phyloP scores from a whole-genome alignment of 768 basidiomycete genomes.

The Coprinopsis sp. region DNA sequence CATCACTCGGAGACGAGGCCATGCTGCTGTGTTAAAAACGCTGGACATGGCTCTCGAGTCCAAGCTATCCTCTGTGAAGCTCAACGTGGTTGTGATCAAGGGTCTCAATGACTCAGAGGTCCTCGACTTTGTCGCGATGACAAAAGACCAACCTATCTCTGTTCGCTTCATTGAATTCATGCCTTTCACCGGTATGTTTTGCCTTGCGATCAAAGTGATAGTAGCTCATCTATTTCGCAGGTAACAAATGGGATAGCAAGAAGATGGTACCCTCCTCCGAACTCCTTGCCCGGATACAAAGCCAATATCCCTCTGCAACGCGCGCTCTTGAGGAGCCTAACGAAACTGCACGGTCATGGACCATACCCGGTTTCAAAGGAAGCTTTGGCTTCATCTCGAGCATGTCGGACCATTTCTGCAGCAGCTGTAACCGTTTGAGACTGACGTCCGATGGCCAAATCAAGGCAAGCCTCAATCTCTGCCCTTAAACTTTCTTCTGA shows the following conservation, averaged over 20 bases:
- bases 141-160: conserved; percentile 55
- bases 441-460: conserved; percentile 90
- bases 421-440: conserved; percentile 76
- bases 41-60: conserved; percentile 58
- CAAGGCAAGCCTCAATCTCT: conserved; percentile 45
- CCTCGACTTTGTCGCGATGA: conserved; percentile 73
- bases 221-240: conserved; percentile 31
- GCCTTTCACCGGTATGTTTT: conserved; percentile 75
- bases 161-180: conserved; percentile 92
- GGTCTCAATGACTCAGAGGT: conserved; percentile 81
- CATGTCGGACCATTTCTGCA: conserved; percentile 93
- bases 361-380: conserved; percentile 65
- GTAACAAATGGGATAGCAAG: conserved; percentile 78
- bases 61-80: conserved; percentile 58
- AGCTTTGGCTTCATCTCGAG: conserved; percentile 86
- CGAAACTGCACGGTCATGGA: conserved; percentile 80
- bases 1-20: conserved; percentile 76
- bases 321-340: conserved; percentile 64
- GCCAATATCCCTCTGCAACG: conserved; percentile 43
- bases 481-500: conserved; percentile 2
- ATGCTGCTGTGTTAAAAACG: conserved; percentile 67
- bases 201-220: neutral
- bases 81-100: conserved; percentile 82
- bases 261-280: conserved; percentile 80
- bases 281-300: conserved; percentile 48